Base-by-base conservation (phyloP, 805 yeast genomes). In the Saccharomyces eubayanus region DNA sequence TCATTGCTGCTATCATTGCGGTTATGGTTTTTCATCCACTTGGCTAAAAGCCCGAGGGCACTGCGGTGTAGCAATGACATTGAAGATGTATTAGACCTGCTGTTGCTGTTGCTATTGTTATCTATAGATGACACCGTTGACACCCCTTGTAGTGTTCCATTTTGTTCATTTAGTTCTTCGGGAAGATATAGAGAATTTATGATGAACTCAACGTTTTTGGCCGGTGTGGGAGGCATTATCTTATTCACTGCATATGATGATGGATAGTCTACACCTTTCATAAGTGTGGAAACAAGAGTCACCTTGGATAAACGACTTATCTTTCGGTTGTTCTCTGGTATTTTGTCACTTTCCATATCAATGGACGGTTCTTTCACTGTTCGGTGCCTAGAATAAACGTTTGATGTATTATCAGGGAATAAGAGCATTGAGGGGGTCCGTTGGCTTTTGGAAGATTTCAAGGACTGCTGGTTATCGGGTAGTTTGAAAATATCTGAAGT, bases 151-250 rank as follows among this genome's bases (percentile, higher is more conserved):
- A 41, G 45, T 16, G n/a, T 36, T 28, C 28, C 31, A 3, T 20
- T 14, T 11, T 41, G 36, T 20, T 51, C 53, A 36, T 36, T 36
- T 16, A 36, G 20, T 2, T 55, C 57, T 8, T 63, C 67, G 1
- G 69, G 58, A 6, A 64, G 49, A 5, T 65, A 63, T 2, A 69
- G 62, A 2, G 72, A 56, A 8, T 65, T 65, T 14, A 74, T 59
- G 5, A 69, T 66, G 45, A 75, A 57, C 36, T 80, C 84, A 77
- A 83, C 77, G 57, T 80, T 83, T 63, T 79, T 84, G 8, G 81
- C 82, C 0, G 89, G 91, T 0, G 90, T 84, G 2, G 84, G 80
- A 2, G 91, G 89, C 6, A 81, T 68, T 12, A 86, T 74, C 31
- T 62, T 67, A 57, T 59, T 67, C 48, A 59, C 77, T 68, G 62